Conservation (phyloP, 2,329 filamentous ascomycete genomes). For the Aspergillus ochraceus region DNA sequence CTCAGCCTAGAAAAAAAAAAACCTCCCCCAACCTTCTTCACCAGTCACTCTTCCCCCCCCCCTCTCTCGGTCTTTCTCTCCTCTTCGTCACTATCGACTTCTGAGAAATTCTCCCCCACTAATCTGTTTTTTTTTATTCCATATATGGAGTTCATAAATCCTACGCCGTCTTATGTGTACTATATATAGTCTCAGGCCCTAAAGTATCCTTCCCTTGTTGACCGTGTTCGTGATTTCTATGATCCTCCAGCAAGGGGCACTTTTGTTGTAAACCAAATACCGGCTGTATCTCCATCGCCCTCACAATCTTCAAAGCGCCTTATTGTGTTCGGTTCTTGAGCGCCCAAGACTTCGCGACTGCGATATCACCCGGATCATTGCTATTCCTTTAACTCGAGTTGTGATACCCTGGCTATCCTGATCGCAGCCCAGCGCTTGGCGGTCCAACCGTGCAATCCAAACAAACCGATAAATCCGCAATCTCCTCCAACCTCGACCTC, state of each 20-base stretch:
- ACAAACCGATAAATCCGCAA: background rate
- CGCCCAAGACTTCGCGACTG: background rate
- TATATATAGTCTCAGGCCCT: background rate
- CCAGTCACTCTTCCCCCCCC: conserved; percentile 18
- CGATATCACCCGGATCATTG: conserved; percentile 1
- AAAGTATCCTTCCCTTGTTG: background rate
- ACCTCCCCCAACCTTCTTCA: background rate
- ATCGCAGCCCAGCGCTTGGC: background rate
- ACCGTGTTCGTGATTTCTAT: background rate
- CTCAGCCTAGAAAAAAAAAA: background rate
- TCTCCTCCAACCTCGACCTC: background rate
- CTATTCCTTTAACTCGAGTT: background rate
- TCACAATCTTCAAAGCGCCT: background rate
- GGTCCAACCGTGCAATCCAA: background rate
- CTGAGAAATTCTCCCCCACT: conserved; percentile 5
- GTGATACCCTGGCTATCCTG: background rate
- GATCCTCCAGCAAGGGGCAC: background rate
- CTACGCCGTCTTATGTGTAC: background rate
- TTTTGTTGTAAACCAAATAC: background rate
- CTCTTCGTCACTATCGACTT: background rate
- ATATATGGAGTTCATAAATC: background rate
- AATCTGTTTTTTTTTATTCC: background rate
- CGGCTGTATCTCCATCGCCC: background rate
- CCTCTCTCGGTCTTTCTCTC: conserved; percentile 17
- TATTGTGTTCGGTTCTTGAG: background rate